Evolutionary conservation across 306 rosid species (phyloP), one percentile per base, ranked within the genome.

Genomic region (Clitoria ternatea): DNA sequence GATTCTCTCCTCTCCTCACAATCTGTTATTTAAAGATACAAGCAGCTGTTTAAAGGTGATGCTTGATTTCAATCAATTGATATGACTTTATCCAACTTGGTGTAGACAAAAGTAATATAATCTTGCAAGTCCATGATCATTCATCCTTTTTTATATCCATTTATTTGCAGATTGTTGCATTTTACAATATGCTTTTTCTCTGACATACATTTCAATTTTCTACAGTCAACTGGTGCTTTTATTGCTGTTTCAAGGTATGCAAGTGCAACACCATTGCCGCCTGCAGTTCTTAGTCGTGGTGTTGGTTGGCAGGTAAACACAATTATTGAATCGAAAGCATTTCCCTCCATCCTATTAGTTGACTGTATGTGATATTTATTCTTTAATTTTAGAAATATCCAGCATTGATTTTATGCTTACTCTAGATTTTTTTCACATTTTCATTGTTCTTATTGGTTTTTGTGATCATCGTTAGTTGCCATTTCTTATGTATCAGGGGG

Each of bases 181-280:
- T 17, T 37, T 39, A 7, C 14, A 7, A 23, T 50, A 72, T 29
- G 70, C 12, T 42, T 55, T 39, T 45, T 71, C 56, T 20, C 74
- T 69, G 18, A 47, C 44, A n/a, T 45, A 0, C 20, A 9, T 61
- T 55, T 69, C 27, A 15, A 37, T 73, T 35, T 69, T 62, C 67
- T 59, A 63, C 91, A 94, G 99, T 94, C 99, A 47, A 90, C 92
- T 0, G 99, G 95, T 62, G 87, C 82, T 43, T 84, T 88, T 48
- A 85, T 89, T 62, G 96, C 97, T 11, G 95, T 88, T 73, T 85
- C 96, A 37, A 85, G 99, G 77, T 86, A 84, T 70, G 97, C 97
- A 53, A 89, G 97, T 80, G 97, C 97, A 61, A 94, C 99, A 83
- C 97, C 96, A 0, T 23, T 90, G 54, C 99, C 99, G 2, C 97